A percentile compares a stretch with the other conserved stretches of the same genome.
Conservation (phyloP, 345 rosid species). For the Geranium brycei region DNA sequence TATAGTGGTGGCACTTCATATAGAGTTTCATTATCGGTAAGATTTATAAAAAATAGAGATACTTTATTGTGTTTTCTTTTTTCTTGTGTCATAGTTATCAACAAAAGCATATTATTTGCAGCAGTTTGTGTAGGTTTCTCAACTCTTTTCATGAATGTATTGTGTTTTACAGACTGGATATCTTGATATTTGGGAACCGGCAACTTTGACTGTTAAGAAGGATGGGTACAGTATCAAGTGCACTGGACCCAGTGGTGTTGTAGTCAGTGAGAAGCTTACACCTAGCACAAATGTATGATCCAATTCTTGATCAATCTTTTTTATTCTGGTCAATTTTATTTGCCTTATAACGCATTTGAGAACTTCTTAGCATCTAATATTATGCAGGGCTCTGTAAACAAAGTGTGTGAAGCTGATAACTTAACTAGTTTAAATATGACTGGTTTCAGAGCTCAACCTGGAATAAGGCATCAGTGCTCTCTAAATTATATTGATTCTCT, state of each 20-base stretch:
- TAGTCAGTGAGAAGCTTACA: constrained; percentile 63
- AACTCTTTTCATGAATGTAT: neutral
- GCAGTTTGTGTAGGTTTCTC: neutral
- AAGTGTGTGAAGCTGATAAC: too few relatives aligned
- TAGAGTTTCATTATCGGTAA: constrained; percentile 55
- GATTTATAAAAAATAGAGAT: constrained; percentile 13
- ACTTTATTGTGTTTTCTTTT: neutral
- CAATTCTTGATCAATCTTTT: constrained; percentile 7
- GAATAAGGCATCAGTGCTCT: too few relatives aligned
- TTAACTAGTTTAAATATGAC: too few relatives aligned
- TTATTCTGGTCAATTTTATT: too few relatives aligned
- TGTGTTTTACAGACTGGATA: constrained; percentile 44
- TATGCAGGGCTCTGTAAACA: too few relatives aligned
- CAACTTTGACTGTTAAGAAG: constrained; percentile 64
- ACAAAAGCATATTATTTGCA: neutral
- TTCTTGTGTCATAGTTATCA: constrained; percentile 3
- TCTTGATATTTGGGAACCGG: constrained; percentile 83
- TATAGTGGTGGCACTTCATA: constrained; percentile 51
- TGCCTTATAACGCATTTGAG: too few relatives aligned
- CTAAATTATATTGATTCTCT: neutral
- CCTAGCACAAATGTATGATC: constrained; percentile 43
- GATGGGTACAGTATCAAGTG: constrained; percentile 68
- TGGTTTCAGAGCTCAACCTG: neutral
- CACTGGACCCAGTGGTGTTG: constrained; percentile 32
- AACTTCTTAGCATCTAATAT: neutral